Percentiles rank a stretch among this genome's conserved stretches.
phyloP scores from a whole-genome alignment of 2,329 filamentous ascomycete species.

The Teratosphaeria destructans region DNA sequence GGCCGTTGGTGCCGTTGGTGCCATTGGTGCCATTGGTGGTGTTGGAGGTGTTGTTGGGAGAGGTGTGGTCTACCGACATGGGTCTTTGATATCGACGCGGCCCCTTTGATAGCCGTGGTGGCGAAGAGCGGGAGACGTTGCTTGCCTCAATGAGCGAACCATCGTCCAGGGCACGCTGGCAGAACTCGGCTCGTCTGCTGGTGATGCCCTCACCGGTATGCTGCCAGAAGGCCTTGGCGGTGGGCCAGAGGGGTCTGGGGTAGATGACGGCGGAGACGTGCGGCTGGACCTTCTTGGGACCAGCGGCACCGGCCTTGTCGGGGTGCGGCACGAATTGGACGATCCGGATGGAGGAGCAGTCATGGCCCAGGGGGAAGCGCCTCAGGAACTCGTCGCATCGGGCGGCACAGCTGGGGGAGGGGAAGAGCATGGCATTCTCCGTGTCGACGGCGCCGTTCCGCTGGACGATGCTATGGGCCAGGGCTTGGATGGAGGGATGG shows the following conservation, averaged over 20 bases:
- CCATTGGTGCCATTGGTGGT: slow-evolving; percentile 11
- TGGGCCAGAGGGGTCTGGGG: slow-evolving; percentile 52
- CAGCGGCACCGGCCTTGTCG: slow-evolving; percentile 33
- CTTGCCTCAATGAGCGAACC: slow-evolving; percentile 49
- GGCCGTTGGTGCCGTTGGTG: slow-evolving; percentile 3
- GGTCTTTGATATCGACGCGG: slow-evolving; percentile 69
- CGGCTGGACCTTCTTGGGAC: slow-evolving; percentile 34
- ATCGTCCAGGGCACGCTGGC: slow-evolving; percentile 61
- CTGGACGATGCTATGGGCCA: slow-evolving; percentile 57
- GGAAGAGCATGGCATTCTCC: slow-evolving; percentile 72
- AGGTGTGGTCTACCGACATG: slow-evolving; percentile 37
- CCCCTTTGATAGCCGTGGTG: slow-evolving; percentile 48
- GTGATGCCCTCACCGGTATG: slow-evolving; percentile 89
- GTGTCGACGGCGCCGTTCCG: slow-evolving; percentile 48
- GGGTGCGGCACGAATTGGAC: slow-evolving; percentile 56
- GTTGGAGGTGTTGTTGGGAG: slow-evolving; percentile 13
- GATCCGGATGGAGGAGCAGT: slow-evolving; percentile 41
- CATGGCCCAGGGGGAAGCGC: slow-evolving; percentile 45
- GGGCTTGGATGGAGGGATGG: slow-evolving; percentile 67
- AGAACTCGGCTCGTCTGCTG: slow-evolving; percentile 85
- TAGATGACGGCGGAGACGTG: slow-evolving; percentile 53
- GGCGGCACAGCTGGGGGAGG: slow-evolving; percentile 57
- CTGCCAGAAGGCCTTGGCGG: slow-evolving; percentile 95
- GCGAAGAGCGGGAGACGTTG: slow-evolving; percentile 20
- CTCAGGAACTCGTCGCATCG: slow-evolving; percentile 67